phyloP scores from a whole-genome alignment of 306 rosid species.

The Cucumis sativus region Cucumber_9930_V3 NC_026661.2:16771001-16771500 shows the following conservation, averaged over 20 bases:
- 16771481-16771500: background rate
- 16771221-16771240: background rate
- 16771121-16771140: background rate
- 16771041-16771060: background rate
- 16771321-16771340: background rate
- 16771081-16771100: background rate
- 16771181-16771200: background rate
- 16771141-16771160: background rate
- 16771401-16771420: background rate
- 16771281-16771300: background rate
- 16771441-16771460: background rate
- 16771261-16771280: background rate
- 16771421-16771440: background rate
- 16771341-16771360: background rate
- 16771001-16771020: background rate
- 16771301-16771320: background rate
- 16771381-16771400: background rate
- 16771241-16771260: background rate
- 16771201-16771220: background rate
- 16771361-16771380: background rate
- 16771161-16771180: background rate
- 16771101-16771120: background rate
- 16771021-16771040: background rate
- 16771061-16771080: background rate
- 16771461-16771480: background rate